Base-by-base conservation (phyloP, 768 basidiomycete genomes). In the Termitomyces titanicus region DNA sequence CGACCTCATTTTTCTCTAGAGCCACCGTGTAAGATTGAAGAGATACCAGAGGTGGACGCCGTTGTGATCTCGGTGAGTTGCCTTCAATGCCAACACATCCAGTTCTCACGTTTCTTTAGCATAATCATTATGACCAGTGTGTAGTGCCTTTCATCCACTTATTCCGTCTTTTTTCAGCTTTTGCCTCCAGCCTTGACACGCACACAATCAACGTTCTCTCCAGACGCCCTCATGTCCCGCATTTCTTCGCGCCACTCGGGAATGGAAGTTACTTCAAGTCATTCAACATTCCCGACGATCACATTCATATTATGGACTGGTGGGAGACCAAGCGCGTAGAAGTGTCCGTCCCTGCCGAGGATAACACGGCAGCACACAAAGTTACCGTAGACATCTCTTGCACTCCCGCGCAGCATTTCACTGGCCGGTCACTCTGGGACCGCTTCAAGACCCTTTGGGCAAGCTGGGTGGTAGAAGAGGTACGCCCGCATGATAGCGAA, bases 361-460 rank as follows among this genome's bases (percentile, higher is more conserved):
- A 27, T 2, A 48, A 45, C 29, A 35, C 50, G 18, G n/a, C 39
- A 15, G 29, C 29, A 11, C 51, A 57, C 10, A 53, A 54, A 3
- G 59, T 66, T 17, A 48, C 70, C 5, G 70, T 85, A 47, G 73
- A 78, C 47, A 65, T 86, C 17, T 82, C 80, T 1, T 84, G 82
- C 64, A 83, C 82, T 1, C 86, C 86, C 0, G 74, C 77, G 31
- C 88, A 89, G 66, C 88, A 90, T 67, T 77, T 80, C 58, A 80
- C 83, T 3, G 79, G 77, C 3, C 73, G 85, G 42, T 66, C 70
- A 0, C 31, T 76, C 3, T 70, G 71, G 42, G 86, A 88, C 64
- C 68, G 73, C 45, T 83, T 77, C 68, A 76, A 77, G 53, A 75
- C 80, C 0, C 75, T 89, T 9, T 89, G 88, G 88, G 76, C 81